A percentile compares a stretch with the other conserved stretches of the same genome.
Evolutionary conservation across 1,284 basidiomycete genomes (phyloP).

Genomic region (Tilletia caries): DNA sequence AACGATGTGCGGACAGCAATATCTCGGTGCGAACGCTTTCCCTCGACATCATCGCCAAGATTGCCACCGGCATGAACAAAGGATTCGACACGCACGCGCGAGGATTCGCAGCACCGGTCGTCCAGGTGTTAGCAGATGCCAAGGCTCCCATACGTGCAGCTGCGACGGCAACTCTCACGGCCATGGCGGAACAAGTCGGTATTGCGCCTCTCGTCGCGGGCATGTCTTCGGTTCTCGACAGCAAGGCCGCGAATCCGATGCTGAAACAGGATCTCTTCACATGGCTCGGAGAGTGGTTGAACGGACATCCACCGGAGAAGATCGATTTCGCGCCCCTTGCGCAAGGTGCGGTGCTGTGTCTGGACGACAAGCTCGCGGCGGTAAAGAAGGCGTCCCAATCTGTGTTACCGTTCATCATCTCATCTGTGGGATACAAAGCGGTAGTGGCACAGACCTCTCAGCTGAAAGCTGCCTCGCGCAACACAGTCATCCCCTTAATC

Average conservation of each 20-base stretch:
- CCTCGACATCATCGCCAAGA: slow-evolving; percentile 81
- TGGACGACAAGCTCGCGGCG: slow-evolving; percentile 88
- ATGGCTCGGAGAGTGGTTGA: slow-evolving; percentile 81
- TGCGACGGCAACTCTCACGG: slow-evolving; percentile 72
- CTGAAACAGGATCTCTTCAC: slow-evolving; percentile 77
- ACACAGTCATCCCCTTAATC: slow-evolving; percentile 79
- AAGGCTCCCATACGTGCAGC: slow-evolving; percentile 80
- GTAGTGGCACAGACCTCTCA: slow-evolving; percentile 80
- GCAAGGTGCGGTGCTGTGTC: slow-evolving; percentile 68
- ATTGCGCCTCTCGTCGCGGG: slow-evolving; percentile 76
- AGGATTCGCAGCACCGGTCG: slow-evolving; percentile 72
- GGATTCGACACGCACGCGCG: slow-evolving; percentile 86
- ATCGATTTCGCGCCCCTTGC: slow-evolving; percentile 76
- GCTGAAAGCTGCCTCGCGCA: slow-evolving; percentile 85
- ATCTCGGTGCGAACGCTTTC: slow-evolving; percentile 87
- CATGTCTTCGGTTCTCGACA: slow-evolving; percentile 74
- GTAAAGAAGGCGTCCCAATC: slow-evolving; percentile 86
- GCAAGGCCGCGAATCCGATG: slow-evolving; percentile 71
- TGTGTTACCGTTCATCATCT: slow-evolving; percentile 74
- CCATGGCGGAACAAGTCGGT: slow-evolving; percentile 79
- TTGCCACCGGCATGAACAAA: slow-evolving; percentile 90
- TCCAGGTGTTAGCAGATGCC: slow-evolving; percentile 84
- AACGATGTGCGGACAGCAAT: slow-evolving; percentile 85
- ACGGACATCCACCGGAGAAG: slow-evolving; percentile 60
- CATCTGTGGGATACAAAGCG: slow-evolving; percentile 74